Base-by-base conservation (phyloP, 768 basidiomycete species). In the Agaricus subrufescens region DNA sequence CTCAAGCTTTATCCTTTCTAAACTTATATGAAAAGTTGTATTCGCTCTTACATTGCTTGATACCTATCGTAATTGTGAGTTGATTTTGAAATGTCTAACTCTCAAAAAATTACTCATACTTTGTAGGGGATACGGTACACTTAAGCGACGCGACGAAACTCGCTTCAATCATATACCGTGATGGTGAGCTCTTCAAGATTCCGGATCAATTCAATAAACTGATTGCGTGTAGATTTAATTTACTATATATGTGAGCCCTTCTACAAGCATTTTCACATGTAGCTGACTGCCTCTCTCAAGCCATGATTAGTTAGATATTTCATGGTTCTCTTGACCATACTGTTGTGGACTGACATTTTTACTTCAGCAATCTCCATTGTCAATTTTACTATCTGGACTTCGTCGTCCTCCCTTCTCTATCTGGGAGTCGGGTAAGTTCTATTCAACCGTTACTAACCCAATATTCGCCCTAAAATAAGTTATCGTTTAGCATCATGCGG, bases 171-270 rank as follows among this genome's bases (percentile, higher is more conserved):
- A 43, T 55, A n/a, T 49, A 49, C 31, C 54, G 47, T 31, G 54
- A 49, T 43, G 54, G 47, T 55, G 26, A 8, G 47, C n/a, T 45
- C 15, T 37, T 12, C 7, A 12, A 34, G 4, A 30, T 25, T 29
- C n/a, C 29, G 19, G 27, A 29, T 8, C 15, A 15, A 7, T 30
- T 9, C 5, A 49, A 1, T 34, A 15, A 31, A 29, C 40, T 30
- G 43, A 7, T 19, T 23, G 11, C 34, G 3, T 26, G 11, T 11
- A 49, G 47, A 40, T 7, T 26, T 55, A 4, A 29, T 49, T 4
- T 55, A 55, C 31, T 55, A 55, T 29, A 12, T 43, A 23, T 4
- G 54, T 55, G 47, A 55, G 46, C 26, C 12, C 23, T 39, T 48
- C 34, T 31, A n/a, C 3, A 37, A 19, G 15, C 38, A 38, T 11